A percentile compares a stretch with the other conserved stretches of the same genome.
phyloP scores from a whole-genome alignment of 202 grass and related monocot species.

The Carex sylvatica region DNA sequence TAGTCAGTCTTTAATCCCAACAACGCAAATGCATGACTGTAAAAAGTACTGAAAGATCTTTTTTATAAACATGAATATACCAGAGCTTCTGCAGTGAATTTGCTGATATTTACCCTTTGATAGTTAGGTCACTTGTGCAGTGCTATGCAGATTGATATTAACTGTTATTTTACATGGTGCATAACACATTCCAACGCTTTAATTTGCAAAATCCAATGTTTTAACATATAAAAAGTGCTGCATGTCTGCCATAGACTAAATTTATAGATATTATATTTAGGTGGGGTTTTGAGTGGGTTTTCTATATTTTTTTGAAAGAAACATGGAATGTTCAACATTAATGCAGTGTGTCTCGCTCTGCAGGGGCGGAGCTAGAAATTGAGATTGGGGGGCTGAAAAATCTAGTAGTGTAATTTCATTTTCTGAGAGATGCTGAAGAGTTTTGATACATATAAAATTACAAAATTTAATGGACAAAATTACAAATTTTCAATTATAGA shows the following conservation, averaged over 20 bases:
- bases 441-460: too few relatives aligned
- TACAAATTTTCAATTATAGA: too few relatives aligned
- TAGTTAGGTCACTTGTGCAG: not conserved
- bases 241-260: not conserved
- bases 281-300: not conserved
- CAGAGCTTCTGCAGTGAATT: not conserved
- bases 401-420: too few relatives aligned
- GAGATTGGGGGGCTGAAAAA: too few relatives aligned
- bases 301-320: not conserved
- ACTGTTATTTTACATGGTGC: not conserved
- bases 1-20: not conserved
- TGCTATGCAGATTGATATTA: not conserved
- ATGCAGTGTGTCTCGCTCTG: not conserved
- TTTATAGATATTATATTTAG: not conserved
- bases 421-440: too few relatives aligned
- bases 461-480: too few relatives aligned
- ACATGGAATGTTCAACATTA: not conserved
- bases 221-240: not conserved
- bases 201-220: not conserved
- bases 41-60: not conserved
- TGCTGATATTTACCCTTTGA: not conserved
- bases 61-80: not conserved
- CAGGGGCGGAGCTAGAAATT: too few relatives aligned
- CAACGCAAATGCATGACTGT: not conserved
- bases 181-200: not conserved